Evolutionary conservation across 2,329 filamentous ascomycete species (phyloP), one percentile per base, ranked within the genome.

Genomic region (Alternaria triticimaculans): DNA sequence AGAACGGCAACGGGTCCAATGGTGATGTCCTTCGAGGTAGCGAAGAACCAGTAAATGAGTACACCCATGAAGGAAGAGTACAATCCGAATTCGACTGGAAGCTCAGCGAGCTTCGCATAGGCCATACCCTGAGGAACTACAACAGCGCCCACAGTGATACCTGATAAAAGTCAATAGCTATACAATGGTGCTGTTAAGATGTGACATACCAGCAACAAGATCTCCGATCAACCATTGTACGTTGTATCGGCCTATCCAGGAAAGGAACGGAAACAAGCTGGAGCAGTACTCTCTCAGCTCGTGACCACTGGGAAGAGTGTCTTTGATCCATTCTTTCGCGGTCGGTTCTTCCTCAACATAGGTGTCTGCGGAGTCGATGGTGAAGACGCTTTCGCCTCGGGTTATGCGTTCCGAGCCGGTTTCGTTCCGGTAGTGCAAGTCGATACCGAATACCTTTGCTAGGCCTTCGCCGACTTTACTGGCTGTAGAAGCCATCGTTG

Each of bases 31-130:
- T 98, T 99, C 8, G 95, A 97, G 0, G 96, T 99, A 30, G 95
- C 96, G 76, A 98, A 98, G 78, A 98, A 92, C 95, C 95, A 98
- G 82, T 99, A 99, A 66, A 97, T 86, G 65, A 97, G 80, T 3
- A 97, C 94, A 55, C 96, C 96, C 89, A 97, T 96, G 79, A 99
- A 98, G 0, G 95, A 97, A 0, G 95, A 96, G 81, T 97, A 97
- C 1, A 98, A 86, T 60, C 96, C 95, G 73, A 90, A 98, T 76
- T 98, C 86, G 9, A 90, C 87, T 1, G 87, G 85, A 20, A 98
- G 86, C 63, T 90, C 87, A 45, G 95, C 95, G 23, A 98, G 86
- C 67, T 90, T 86, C 20, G 95, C 94, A 80, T 98, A 98, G 2
- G 95, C 94, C 95, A 98, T 97, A 70, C 93, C 91, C 78, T 97